A percentile compares a stretch with the other conserved stretches of the same genome.
Evolutionary conservation across 2,329 filamentous ascomycete species (phyloP).

Genomic region (Apiospora pterosperma): DNA sequence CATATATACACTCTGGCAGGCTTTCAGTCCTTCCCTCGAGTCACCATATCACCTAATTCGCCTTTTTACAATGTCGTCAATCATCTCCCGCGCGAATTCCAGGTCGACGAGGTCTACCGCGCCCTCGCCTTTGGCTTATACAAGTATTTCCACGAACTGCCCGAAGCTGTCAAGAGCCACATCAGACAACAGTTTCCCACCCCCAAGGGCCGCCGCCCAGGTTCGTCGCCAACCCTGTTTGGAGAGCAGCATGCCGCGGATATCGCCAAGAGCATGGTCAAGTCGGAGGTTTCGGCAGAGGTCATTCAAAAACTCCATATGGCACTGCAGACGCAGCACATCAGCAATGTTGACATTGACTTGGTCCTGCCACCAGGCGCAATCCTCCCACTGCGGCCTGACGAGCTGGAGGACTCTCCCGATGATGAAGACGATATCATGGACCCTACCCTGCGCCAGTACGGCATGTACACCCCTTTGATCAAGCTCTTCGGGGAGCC

Average conservation of each 20-base stretch:
- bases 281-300: conserved; percentile 72
- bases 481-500: conserved; percentile 79
- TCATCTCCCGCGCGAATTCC: conserved; percentile 86
- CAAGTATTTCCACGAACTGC: conserved; percentile 91
- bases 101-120: conserved; percentile 90
- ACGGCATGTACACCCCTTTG: conserved; percentile 73
- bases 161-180: conserved; percentile 69
- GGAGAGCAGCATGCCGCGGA: conserved; percentile 91
- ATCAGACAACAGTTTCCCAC: conserved; percentile 58
- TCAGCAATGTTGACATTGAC: conserved; percentile 85
- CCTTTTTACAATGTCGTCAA: conserved; percentile 88
- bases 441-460: conserved; percentile 64
- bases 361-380: conserved; percentile 77
- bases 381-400: conserved; percentile 61
- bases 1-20: conserved; percentile 90
- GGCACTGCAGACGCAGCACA: conserved; percentile 75
- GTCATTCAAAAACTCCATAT: conserved; percentile 70
- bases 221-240: conserved; percentile 69
- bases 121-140: conserved; percentile 87
- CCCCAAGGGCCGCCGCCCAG: conserved; percentile 54
- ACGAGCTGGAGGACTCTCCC: conserved; percentile 51
- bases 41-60: conserved; percentile 91
- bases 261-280: conserved; percentile 78
- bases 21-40: conserved; percentile 82
- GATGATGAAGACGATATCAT: conserved; percentile 64